Base-by-base conservation (phyloP, 1,139 yeast genomes). In the Nakaseomyces nivariensis region DNA sequence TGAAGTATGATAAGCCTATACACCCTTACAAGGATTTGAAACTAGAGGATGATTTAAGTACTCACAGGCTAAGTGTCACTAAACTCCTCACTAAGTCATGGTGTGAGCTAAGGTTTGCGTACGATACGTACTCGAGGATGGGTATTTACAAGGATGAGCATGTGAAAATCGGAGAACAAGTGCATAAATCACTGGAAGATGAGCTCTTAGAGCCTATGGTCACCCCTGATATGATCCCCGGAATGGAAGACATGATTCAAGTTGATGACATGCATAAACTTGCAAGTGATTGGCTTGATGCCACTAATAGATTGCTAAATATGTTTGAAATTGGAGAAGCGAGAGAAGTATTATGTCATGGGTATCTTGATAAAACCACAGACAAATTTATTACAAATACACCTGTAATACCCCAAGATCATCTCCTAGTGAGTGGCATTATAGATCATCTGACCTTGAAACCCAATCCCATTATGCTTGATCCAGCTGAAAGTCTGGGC, bases 301-400 rank as follows among this genome's bases (percentile, higher is more conserved):
- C 64, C 1, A 63, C 72, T 1, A 54, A 54, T 24, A 64, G 75
- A 41, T 52, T 79, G 31, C 59, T 69, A 24, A 64, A 67, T 13
- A 61, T 81, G 25, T 62, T 78, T 13, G 57, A 66, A 4, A 64
- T 63, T 8, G 79, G 85, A 0, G 75, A 75, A 51, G 80, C 85
- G 1, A 68, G 89, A 54, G 90, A 84, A 59, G 61, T 83, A 4
- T 63, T 79, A 48, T 74, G 80, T 5, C 84, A 81, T 61, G 77
- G 78, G 3, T 77, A 74, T 54, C 55, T 79, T 22, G 68, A 76
- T 56, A 54, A 70, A 1, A 52, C 60, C 0, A 52, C 58, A 1
- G 64, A 66, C 2, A n/a, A 4, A 5, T 33, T 33, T n/a, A n/a
- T 33, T 1, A 4, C 36, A n/a, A 33, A 8, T 5, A n/a, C 13